phyloP scores from a whole-genome alignment of 768 basidiomycete species.

The Mycena kentingensis region DNA sequence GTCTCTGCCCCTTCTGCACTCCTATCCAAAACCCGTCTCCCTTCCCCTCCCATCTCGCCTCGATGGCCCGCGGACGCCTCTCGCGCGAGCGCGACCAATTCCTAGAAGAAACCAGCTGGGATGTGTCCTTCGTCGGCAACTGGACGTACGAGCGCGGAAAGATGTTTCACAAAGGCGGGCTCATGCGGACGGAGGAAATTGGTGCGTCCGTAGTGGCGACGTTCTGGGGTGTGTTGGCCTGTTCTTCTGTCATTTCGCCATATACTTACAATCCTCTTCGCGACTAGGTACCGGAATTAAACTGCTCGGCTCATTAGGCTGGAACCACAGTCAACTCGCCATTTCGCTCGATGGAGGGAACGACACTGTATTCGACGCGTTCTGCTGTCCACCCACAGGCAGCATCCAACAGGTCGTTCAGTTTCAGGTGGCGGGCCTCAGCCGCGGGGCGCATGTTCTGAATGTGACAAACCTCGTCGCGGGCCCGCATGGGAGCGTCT shows the following conservation, averaged over 20 bases:
- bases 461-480: conserved; percentile 11
- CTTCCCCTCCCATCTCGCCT: too few species aligned
- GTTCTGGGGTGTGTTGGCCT: conserved; percentile 7
- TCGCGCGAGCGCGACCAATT: background rate
- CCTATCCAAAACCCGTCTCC: too few species aligned
- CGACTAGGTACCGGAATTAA: conserved; percentile 8
- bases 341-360: conserved; percentile 14
- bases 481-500: background rate
- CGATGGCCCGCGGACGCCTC: background rate
- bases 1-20: too few species aligned
- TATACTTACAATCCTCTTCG: background rate
- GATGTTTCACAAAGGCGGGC: conserved; percentile 9
- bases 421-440: conserved; percentile 6
- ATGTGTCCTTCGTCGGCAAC: background rate
- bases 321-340: conserved; percentile 14
- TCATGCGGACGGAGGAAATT: conserved; percentile 11
- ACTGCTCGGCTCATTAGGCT: conserved; percentile 15
- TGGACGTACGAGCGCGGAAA: conserved; percentile 2
- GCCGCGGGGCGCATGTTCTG: background rate
- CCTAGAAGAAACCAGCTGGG: background rate
- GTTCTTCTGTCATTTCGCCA: background rate
- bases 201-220: conserved; percentile 11
- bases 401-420: conserved; percentile 16
- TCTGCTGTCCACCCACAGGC: conserved; percentile 5
- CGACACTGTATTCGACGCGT: conserved; percentile 11